These are phyloP conservation scores for Tylopilus sp. DNA, from an alignment of 1,284 basidiomycete genomes.

Conservation along the genomic window DNA sequence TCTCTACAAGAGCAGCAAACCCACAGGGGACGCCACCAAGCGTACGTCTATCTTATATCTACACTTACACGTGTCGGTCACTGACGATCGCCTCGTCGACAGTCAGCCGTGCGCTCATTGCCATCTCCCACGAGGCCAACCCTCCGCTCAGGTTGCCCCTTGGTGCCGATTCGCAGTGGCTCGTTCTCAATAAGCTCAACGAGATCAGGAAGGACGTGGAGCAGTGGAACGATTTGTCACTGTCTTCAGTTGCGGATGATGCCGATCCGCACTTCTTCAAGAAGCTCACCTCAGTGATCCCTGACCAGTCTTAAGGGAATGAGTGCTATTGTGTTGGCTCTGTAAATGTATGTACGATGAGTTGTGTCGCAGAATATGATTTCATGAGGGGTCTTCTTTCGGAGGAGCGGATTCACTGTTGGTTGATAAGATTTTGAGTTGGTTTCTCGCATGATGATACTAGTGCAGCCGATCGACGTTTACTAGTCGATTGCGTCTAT, in stretches of 20 bases:
- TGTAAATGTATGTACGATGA: no score
- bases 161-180: conserved; percentile 20
- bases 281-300: not conserved
- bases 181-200: conserved; percentile 16
- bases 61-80: not conserved
- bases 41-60: conserved; percentile 7
- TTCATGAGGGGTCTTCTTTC: no score
- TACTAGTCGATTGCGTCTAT: no score
- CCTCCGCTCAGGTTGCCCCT: conserved; percentile 26
- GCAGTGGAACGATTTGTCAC: conserved; percentile 16
- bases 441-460: no score
- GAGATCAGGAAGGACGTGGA: conserved; percentile 22
- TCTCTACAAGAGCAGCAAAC: conserved; percentile 4
- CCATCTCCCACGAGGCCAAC: conserved; percentile 19
- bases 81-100: not conserved
- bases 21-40: conserved; percentile 12
- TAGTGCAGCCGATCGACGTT: no score
- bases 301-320: not conserved
- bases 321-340: no score
- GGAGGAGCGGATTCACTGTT: no score
- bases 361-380: no score
- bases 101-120: conserved; percentile 21
- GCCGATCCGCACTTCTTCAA: conserved; percentile 17
- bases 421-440: no score
- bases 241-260: conserved; percentile 25